Base-by-base conservation (phyloP, 2,329 filamentous ascomycete species). In the Pestalotiopsis sp. region DNA sequence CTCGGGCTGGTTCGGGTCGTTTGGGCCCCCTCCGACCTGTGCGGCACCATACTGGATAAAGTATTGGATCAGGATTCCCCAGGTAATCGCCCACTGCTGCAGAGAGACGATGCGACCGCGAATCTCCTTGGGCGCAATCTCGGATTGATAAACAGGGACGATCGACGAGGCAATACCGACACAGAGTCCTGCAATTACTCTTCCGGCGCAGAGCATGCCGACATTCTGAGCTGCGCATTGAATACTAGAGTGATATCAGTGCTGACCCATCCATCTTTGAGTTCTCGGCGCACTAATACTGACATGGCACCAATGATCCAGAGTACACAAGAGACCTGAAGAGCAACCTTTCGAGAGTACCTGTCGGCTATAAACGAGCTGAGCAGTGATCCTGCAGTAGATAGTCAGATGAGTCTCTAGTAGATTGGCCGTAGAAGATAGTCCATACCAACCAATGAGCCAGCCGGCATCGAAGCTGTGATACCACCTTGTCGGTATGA, bases 121-220 rank as follows among this genome's bases (percentile, higher is more conserved):
- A 66, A 85, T 85, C 72, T 86, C 85, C 72, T 85, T 86, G 20
- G 86, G 85, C 0, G 85, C 90, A 20, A 93, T 83, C 77, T 93
- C 92, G 65, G 89, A 86, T 71, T 92, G 88, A 77, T 93, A 93
- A 23, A 92, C 87, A 0, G 90, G 90, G 1, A 93, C 91, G 73
- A 93, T 84, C 7, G 91, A 89, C 36, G 90, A 93, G 72, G 89
- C 89, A 73, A 94, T 93, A 70, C 92, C 93, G 67, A 94, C 91
- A 68, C 90, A 90, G 72, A 94, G 75, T 57, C 92, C 92, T 71
- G 92, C 91, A 78, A 94, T 88, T 71, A 91, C 81, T 71, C 93
- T 89, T 3, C 92, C 92, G 2, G 87, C 87, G 69, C 92, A 89
- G 20, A 95, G 85, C 90, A 94, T 93, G 36, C 82, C 85, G 57